Conservation (phyloP, 2,329 filamentous ascomycete species). For the Aspergillus calidoustus region DNA sequence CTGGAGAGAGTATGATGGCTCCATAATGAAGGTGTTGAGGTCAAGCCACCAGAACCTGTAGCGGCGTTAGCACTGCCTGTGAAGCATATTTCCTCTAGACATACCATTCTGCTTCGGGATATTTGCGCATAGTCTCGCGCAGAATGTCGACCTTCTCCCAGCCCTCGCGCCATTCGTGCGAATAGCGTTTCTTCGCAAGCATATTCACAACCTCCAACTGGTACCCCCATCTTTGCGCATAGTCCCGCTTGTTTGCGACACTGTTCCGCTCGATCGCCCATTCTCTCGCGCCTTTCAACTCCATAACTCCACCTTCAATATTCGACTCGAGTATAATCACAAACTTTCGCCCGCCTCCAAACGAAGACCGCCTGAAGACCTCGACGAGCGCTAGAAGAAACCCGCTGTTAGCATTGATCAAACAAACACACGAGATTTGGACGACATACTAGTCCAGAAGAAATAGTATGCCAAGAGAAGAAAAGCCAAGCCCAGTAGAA, state of each 20-base stretch:
- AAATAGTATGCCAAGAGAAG: constrained; percentile 67
- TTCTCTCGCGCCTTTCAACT: constrained; percentile 96
- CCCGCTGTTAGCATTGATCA: not conserved
- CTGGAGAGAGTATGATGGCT: constrained; percentile 87
- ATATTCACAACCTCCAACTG: constrained; percentile 96
- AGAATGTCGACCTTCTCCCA: constrained; percentile 99
- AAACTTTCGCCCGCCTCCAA: constrained; percentile 86
- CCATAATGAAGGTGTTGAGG: constrained; percentile 97
- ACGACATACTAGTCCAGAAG: constrained; percentile 71
- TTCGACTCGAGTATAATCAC: constrained; percentile 95
- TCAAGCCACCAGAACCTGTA: constrained; percentile 98
- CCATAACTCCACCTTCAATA: constrained; percentile 95
- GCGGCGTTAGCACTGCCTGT: constrained; percentile 16
- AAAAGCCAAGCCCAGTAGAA: constrained; percentile 64
- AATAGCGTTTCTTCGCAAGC: constrained; percentile 98
- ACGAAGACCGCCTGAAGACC: constrained; percentile 70
- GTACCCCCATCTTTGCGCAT: constrained; percentile 87
- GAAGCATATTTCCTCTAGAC: constrained; percentile 33
- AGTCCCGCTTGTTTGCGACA: constrained; percentile 90
- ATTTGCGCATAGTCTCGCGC: constrained; percentile 85
- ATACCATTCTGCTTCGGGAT: constrained; percentile 95
- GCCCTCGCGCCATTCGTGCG: constrained; percentile 97
- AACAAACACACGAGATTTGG: not conserved
- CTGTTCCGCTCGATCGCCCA: constrained; percentile 99
- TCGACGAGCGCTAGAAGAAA: constrained; percentile 55